phyloP scores from a whole-genome alignment of 306 rosid species.

The Hippophae rhamnoides region DNA sequence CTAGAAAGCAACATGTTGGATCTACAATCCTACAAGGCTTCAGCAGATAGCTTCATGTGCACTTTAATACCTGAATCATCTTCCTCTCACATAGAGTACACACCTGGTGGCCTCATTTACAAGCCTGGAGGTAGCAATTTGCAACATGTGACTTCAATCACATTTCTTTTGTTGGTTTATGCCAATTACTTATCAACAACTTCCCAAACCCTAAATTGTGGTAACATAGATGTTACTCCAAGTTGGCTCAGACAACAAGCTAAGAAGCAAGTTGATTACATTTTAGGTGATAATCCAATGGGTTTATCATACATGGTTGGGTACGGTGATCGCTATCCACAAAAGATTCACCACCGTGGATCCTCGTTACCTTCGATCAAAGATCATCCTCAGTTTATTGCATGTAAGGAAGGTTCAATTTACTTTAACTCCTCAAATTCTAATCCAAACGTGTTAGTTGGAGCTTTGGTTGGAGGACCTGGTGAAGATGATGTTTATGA shows the following conservation, averaged over 20 bases:
- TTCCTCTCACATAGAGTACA: conserved; percentile 63
- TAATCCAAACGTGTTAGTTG: conserved; percentile 67
- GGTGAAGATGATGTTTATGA: conserved; percentile 57
- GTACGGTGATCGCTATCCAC: conserved; percentile 52
- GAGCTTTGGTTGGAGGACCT: conserved; percentile 89
- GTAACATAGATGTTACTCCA: conserved; percentile 47
- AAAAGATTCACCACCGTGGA: conserved; percentile 76
- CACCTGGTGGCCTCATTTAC: conserved; percentile 84
- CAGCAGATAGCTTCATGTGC: conserved; percentile 87
- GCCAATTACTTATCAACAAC: conserved; percentile 59
- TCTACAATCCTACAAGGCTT: conserved; percentile 63
- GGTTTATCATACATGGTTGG: conserved; percentile 91
- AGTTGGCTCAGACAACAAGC: conserved; percentile 53
- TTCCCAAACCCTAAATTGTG: conserved; percentile 57
- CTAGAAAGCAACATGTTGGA: conserved; percentile 47
- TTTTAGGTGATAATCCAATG: conserved; percentile 67
- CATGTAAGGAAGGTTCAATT: conserved; percentile 64
- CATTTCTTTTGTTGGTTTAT: conserved; percentile 69
- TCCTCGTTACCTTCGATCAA: conserved; percentile 74
- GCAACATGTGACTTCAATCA: conserved; percentile 70
- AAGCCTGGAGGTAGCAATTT: conserved; percentile 91
- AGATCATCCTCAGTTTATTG: conserved; percentile 62
- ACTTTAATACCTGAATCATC: conserved; percentile 63
- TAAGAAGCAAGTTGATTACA: conserved; percentile 81
- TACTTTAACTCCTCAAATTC: conserved; percentile 66